phyloP scores from a whole-genome alignment of 306 rosid species.

The Macrotyloma uniflorum region DNA sequence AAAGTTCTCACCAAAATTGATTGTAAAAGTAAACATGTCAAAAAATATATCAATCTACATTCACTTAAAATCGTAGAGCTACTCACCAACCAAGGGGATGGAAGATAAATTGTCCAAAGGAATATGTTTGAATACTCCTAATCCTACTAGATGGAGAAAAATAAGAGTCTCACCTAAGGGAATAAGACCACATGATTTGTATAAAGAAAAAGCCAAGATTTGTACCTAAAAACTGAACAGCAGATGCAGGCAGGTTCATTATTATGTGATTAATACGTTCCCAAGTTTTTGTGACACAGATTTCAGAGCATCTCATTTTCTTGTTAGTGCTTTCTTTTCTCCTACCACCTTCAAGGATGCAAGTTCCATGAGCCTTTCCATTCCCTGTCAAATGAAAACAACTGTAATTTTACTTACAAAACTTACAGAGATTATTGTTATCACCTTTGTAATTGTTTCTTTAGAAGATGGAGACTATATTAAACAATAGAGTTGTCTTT shows the following conservation, averaged over 20 bases:
- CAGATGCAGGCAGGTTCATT: slow-evolving; percentile 97
- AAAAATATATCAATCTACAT: neutral
- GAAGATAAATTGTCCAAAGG: neutral
- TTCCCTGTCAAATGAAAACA: slow-evolving; percentile 51
- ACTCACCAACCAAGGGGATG: neutral
- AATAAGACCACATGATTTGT: neutral
- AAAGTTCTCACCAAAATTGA: slow-evolving; percentile 12
- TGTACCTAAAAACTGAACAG: slow-evolving; percentile 85
- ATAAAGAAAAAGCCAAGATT: slow-evolving; percentile 13
- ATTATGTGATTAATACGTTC: slow-evolving; percentile 87
- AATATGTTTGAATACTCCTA: neutral
- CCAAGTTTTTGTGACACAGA: slow-evolving; percentile 59
- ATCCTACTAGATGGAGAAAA: slow-evolving; percentile 22
- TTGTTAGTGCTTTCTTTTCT: slow-evolving; percentile 63
- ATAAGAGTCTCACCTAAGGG: neutral
- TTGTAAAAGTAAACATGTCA: neutral
- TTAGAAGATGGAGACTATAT: slow-evolving; percentile 15
- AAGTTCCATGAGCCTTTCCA: slow-evolving; percentile 40
- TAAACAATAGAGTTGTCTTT: slow-evolving; percentile 19
- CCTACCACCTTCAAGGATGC: slow-evolving; percentile 43
- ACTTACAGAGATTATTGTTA: slow-evolving; percentile 3
- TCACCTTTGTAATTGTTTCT: neutral
- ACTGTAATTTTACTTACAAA: slow-evolving; percentile 15
- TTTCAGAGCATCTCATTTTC: slow-evolving; percentile 61
- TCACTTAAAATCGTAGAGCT: neutral